Evolutionary conservation across 2,329 filamentous ascomycete genomes (phyloP).

Genomic region (Fusarium falciforme): DNA sequence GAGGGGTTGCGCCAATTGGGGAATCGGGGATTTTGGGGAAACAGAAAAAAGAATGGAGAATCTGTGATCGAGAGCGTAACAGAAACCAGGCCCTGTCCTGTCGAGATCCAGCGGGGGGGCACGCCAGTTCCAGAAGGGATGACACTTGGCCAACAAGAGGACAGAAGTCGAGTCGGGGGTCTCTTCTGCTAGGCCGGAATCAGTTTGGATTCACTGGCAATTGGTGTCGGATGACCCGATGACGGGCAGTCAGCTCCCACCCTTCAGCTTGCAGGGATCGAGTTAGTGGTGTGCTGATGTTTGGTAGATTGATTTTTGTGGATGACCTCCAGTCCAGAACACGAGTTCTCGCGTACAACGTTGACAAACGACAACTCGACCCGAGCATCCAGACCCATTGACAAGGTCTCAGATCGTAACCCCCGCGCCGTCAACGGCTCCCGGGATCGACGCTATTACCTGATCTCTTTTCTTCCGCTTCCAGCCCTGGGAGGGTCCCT

Average conservation of each 20-base stretch:
- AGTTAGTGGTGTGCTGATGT: neutral
- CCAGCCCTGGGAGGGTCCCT: conserved; percentile 1
- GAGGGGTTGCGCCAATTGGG: conserved; percentile 25
- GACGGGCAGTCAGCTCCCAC: conserved; percentile 17
- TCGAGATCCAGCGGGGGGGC: conserved; percentile 30
- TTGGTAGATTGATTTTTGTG: neutral
- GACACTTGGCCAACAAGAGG: conserved; percentile 26
- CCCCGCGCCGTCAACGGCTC: conserved; percentile 28
- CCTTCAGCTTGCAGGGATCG: neutral
- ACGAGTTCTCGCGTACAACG: neutral
- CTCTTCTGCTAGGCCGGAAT: conserved; percentile 17
- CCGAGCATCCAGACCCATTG: neutral
- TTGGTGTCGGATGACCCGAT: conserved; percentile 36
- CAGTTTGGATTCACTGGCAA: conserved; percentile 14
- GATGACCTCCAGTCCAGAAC: neutral
- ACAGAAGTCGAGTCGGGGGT: conserved; percentile 6
- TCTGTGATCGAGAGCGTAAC: conserved; percentile 16
- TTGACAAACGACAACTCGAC: conserved; percentile 30
- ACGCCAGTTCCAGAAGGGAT: conserved; percentile 23
- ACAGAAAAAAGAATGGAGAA: conserved; percentile 25
- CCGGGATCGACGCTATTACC: conserved; percentile 39
- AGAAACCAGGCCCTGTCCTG: conserved; percentile 22
- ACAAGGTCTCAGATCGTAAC: conserved; percentile 15
- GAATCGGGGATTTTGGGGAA: conserved; percentile 29
- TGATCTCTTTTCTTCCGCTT: conserved; percentile 33